phyloP scores from a whole-genome alignment of 768 basidiomycete species.

The Crucibulum laeve region DNA sequence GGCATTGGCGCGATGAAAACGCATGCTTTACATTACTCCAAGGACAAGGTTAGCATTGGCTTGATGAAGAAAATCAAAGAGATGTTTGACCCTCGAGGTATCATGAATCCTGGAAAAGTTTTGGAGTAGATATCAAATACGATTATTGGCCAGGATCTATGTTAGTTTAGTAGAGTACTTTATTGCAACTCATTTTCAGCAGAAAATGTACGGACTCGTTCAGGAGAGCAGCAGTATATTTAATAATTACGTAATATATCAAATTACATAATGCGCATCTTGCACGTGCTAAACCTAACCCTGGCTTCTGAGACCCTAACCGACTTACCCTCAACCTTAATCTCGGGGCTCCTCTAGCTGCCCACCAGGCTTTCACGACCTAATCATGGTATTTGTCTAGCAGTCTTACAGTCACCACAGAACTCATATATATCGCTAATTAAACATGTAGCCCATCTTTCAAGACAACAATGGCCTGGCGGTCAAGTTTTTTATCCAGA shows the following conservation, averaged over 20 bases:
- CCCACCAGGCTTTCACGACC: conserved; percentile 7
- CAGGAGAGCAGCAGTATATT: too few relatives aligned
- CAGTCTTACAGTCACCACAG: too few relatives aligned
- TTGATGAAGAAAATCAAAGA: conserved; percentile 89
- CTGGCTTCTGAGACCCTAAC: conserved; percentile 27
- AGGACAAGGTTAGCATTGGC: conserved; percentile 71
- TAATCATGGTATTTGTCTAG: conserved; percentile 9
- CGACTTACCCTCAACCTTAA: conserved; percentile 46
- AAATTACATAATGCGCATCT: too few relatives aligned
- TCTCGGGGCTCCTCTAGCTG: conserved; percentile 27
- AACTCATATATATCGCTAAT: too few relatives aligned
- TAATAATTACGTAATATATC: too few relatives aligned
- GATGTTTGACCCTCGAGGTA: conserved; percentile 84
- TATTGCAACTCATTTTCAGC: too few relatives aligned
- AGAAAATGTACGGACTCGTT: too few relatives aligned
- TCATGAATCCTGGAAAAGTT: conserved; percentile 92
- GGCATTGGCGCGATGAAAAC: conserved; percentile 97
- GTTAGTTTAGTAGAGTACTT: too few relatives aligned
- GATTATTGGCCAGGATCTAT: too few relatives aligned
- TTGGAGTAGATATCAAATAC: too few relatives aligned
- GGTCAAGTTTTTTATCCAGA: conserved; percentile 83
- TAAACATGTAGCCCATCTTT: conserved; percentile 55
- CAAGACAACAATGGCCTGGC: conserved; percentile 64
- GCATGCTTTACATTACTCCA: conserved; percentile 84
- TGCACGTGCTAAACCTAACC: conserved; percentile 31